phyloP scores from a whole-genome alignment of 768 basidiomycete genomes.

The Pisolithus orientalis region DNA sequence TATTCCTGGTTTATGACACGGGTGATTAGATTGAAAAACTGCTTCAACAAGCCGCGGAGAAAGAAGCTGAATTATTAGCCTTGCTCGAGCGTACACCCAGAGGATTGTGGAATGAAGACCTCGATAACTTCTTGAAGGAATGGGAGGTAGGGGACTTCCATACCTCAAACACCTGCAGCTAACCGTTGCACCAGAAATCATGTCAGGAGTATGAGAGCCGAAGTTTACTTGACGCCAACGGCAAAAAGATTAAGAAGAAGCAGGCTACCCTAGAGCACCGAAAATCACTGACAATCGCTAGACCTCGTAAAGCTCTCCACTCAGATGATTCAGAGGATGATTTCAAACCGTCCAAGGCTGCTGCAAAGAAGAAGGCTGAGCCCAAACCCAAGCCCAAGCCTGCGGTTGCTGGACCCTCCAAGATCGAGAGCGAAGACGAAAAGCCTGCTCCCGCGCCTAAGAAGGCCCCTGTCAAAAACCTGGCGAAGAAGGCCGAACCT shows the following conservation, averaged over 20 bases:
- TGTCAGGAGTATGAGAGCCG: conserved; percentile 41
- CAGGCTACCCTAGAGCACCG: conserved; percentile 49
- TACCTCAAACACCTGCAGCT: not conserved
- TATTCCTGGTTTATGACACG: conserved; percentile 5
- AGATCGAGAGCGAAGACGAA: conserved; percentile 39
- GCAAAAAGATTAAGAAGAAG: conserved; percentile 52
- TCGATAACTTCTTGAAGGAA: conserved; percentile 74
- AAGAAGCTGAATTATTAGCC: conserved; percentile 72
- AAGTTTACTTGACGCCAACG: conserved; percentile 38
- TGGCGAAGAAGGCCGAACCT: conserved; percentile 17
- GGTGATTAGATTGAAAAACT: conserved; percentile 72
- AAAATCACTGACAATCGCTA: conserved; percentile 39
- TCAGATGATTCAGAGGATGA: conserved; percentile 46
- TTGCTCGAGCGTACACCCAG: conserved; percentile 75
- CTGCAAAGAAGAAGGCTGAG: conserved; percentile 33
- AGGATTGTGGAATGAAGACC: conserved; percentile 85
- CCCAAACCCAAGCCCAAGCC: conserved; percentile 18
- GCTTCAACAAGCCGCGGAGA: conserved; percentile 68
- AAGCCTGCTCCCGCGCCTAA: conserved; percentile 21
- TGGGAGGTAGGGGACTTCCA: conserved; percentile 66
- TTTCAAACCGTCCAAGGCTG: conserved; percentile 47
- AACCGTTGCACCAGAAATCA: conserved; percentile 27
- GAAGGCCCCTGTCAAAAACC: conserved; percentile 28
- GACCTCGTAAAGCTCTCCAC: conserved; percentile 32
- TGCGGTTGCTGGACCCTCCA: conserved; percentile 34